phyloP scores from a whole-genome alignment of 2,329 filamentous ascomycete genomes.

The Fusarium sp. region DNA sequence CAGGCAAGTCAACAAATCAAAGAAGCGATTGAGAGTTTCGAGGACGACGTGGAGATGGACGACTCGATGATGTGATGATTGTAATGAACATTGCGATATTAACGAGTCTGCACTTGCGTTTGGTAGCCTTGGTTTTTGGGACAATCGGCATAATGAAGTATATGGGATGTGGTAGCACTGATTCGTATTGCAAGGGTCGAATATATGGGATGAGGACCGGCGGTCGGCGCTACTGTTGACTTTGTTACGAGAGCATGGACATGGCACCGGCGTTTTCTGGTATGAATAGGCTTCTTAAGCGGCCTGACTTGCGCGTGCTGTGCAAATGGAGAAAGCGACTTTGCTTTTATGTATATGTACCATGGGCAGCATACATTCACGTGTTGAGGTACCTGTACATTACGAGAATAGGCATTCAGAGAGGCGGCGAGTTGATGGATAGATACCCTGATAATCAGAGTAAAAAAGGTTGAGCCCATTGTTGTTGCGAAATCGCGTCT shows the following conservation, averaged over 20 bases:
- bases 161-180: conserved; percentile 11
- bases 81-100: conserved; percentile 43
- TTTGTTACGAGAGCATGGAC: conserved; percentile 47
- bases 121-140: conserved; percentile 28
- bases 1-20: conserved; percentile 95
- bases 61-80: conserved; percentile 70
- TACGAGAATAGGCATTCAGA: conserved; percentile 21
- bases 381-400: conserved; percentile 40
- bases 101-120: conserved; percentile 39
- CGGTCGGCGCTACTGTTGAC: conserved; percentile 32
- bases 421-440: conserved; percentile 1
- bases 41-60: conserved; percentile 79
- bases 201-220: conserved; percentile 11
- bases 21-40: conserved; percentile 92
- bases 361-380: conserved; percentile 21
- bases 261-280: conserved; percentile 51
- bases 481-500: neutral
- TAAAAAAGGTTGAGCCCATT: conserved; percentile 8
- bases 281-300: conserved; percentile 29
- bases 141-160: conserved; percentile 32
- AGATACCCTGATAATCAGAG: conserved; percentile 29
- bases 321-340: conserved; percentile 32
- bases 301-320: conserved; percentile 24
- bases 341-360: conserved; percentile 42
- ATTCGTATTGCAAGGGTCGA: conserved; percentile 4